phyloP scores from a whole-genome alignment of 2,329 filamentous ascomycete species.

The Domatiomyces catenatus region DNA sequence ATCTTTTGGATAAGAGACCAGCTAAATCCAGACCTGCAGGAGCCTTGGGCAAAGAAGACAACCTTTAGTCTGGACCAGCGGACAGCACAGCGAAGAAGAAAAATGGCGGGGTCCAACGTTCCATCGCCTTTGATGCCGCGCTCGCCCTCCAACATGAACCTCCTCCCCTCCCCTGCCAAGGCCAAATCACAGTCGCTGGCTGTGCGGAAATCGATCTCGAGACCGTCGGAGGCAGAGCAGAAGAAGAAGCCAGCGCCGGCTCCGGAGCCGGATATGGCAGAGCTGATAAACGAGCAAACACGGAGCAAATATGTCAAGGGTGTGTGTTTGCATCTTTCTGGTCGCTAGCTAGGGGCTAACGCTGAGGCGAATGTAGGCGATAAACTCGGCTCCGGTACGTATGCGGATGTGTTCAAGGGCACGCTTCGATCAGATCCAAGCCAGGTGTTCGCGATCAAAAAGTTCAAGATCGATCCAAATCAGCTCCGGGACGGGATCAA shows the following conservation, averaged over 20 bases:
- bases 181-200: slow-evolving; percentile 21
- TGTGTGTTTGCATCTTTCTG: slow-evolving; percentile 20
- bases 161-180: slow-evolving; percentile 21
- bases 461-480: slow-evolving; percentile 35
- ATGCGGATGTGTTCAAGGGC: slow-evolving; percentile 86
- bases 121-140: slow-evolving; percentile 29
- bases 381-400: slow-evolving; percentile 90
- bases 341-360: background rate
- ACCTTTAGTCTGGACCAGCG: background rate
- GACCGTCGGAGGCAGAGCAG: slow-evolving; percentile 10
- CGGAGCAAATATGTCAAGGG: slow-evolving; percentile 84
- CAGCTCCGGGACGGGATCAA: slow-evolving; percentile 73
- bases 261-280: slow-evolving; percentile 36
- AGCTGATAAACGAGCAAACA: slow-evolving; percentile 67
- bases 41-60: background rate
- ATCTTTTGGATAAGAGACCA: background rate
- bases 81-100: background rate
- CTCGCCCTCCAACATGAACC: slow-evolving; percentile 23
- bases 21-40: background rate
- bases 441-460: slow-evolving; percentile 55
- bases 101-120: slow-evolving; percentile 20
- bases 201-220: slow-evolving; percentile 19
- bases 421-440: slow-evolving; percentile 58
- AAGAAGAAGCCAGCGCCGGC: slow-evolving; percentile 10
- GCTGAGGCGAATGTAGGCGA: slow-evolving; percentile 41